These are phyloP conservation scores for Syzygium aromaticum DNA, from an alignment of 345 rosid species.

Conservation along the genomic window DNA sequence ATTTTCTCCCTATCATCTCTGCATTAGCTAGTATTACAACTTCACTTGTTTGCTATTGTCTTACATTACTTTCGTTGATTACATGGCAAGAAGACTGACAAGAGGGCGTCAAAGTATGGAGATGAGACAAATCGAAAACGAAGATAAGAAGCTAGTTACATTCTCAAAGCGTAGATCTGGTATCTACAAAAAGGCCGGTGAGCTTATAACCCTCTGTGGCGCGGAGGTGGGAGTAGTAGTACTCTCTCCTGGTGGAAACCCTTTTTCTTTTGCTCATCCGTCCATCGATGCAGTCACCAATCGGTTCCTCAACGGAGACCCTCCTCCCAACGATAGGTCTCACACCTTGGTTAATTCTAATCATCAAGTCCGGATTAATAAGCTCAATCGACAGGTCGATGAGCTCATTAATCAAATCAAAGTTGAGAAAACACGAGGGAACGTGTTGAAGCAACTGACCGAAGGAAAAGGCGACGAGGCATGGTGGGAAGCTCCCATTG, in stretches of 20 bases:
- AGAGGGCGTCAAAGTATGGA: not conserved
- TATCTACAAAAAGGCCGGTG: not conserved
- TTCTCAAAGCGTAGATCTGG: not conserved
- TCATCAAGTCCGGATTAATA: not conserved
- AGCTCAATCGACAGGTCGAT: not conserved
- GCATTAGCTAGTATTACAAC: not conserved
- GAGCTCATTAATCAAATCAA: not conserved
- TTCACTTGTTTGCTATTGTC: not conserved
- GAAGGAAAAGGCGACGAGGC: not conserved
- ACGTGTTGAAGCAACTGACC: not conserved
- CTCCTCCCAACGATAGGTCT: not conserved
- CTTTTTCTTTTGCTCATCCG: not conserved
- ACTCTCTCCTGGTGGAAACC: not conserved
- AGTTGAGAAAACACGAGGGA: not conserved
- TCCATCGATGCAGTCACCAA: not conserved
- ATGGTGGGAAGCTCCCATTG: not conserved
- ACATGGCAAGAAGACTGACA: not conserved
- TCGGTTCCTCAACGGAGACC: not conserved
- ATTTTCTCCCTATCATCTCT: not conserved
- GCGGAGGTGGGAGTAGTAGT: not conserved
- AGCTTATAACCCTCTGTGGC: not conserved
- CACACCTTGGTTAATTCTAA: too few relatives aligned
- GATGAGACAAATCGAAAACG: not conserved
- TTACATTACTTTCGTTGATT: too few relatives aligned
- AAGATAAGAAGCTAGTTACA: not conserved